Evolutionary conservation across 306 rosid genomes (phyloP).

Genomic region (Betula pendula): DNA sequence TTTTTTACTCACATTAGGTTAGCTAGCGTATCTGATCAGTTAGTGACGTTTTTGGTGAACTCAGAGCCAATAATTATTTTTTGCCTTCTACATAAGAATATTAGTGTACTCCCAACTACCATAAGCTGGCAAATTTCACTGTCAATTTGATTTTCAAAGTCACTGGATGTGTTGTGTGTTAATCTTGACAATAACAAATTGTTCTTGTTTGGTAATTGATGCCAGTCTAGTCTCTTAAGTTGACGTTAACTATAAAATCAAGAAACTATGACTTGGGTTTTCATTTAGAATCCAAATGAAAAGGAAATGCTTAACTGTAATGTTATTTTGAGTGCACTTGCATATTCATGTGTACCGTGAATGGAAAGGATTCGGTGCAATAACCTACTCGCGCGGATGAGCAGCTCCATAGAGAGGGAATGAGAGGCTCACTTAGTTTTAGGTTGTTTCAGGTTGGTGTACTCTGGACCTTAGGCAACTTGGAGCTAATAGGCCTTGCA

Average conservation of each 20-base stretch:
- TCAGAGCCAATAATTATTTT: background rate
- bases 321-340: slow-evolving; percentile 3
- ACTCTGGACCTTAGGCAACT: too few relatives aligned
- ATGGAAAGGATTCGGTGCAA: too few relatives aligned
- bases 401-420: too few relatives aligned
- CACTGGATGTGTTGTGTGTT: background rate
- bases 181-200: background rate
- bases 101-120: background rate
- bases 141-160: background rate
- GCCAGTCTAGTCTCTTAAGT: background rate
- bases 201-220: background rate
- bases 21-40: too few relatives aligned
- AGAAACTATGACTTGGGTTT: background rate
- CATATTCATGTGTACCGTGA: background rate
- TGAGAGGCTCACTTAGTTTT: too few relatives aligned
- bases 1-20: too few relatives aligned
- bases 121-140: background rate
- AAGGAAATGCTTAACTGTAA: slow-evolving; percentile 21
- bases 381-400: too few relatives aligned
- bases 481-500: too few relatives aligned
- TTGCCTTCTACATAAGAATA: background rate
- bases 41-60: background rate
- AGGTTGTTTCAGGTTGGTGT: too few relatives aligned
- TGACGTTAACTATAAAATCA: background rate
- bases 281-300: slow-evolving; percentile 23